Evolutionary conservation across 495 filamentous ascomycete genomes (phyloP), one percentile per base, ranked within the genome.

Genomic region (Terfezia boudieri): DNA sequence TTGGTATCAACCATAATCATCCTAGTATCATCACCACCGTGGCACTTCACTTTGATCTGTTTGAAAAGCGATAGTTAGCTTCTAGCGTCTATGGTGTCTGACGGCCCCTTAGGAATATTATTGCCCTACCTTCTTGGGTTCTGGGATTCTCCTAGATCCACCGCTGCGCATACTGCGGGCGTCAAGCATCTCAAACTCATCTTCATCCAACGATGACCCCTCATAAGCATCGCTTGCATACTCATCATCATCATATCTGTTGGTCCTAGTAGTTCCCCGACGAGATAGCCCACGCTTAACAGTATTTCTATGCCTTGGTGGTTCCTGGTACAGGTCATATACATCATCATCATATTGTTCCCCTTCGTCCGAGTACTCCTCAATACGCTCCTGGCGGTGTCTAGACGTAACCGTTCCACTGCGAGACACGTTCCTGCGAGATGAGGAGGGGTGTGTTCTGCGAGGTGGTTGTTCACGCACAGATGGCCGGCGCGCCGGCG

Each of bases 31-130:
- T 86, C 86, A 3, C 73, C 70, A 4, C 73, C 72, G 64, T 96
- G 92, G 4, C 90, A 86, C 69, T 96, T 96, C 61, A 94, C 79
- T 35, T 88, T 75, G 59, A 94, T 81, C 63, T 83, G 23, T 49
- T 23, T 41, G 7, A 9, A 16, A 3, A 38, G 6, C 14, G 17
- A 5, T 23, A 51, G 2, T 23, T 23, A 11, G 36, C 9, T 41
- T 41, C n/a, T 0, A 16, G 23, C 3, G 20, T 9, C 26, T 32
- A 32, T 32, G 26, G 4, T 32, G 26, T 32, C 26, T 32, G 4
- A 32, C 26, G 26, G 32, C 16, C 46, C 20, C 46, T 51, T 16
- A 22, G 26, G 23, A 8, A 53, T 52, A 22, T 8, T n/a, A 11
- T 20, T 35, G 14, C 36, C n/a, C 23, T 55, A 64, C 61, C 54